phyloP scores from a whole-genome alignment of 371 early-diverging fungal genomes.

The Rhizopus delemar region DNA sequence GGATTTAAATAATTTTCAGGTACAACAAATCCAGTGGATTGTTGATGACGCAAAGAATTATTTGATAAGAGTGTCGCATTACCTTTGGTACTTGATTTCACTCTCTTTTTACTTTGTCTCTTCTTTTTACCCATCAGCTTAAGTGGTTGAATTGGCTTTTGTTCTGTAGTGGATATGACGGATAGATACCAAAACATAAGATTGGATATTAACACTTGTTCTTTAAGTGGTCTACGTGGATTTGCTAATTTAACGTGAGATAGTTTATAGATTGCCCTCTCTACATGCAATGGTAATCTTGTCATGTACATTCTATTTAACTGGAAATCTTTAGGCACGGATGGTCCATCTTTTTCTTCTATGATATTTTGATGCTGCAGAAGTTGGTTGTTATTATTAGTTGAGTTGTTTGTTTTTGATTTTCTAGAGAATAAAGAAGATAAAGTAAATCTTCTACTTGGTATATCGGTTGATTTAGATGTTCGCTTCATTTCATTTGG shows the following conservation, averaged over 20 bases:
- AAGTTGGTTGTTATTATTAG: too few species aligned
- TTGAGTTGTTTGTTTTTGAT: conserved; percentile 6
- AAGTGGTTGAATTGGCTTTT: conserved; percentile 13
- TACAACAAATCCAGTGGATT: conserved; percentile 47
- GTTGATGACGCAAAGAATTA: background rate
- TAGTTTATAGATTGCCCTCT: conserved; percentile 87
- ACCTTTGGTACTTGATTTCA: conserved; percentile 12
- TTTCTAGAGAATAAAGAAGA: conserved; percentile 33
- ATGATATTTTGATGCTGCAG: background rate
- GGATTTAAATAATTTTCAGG: conserved; percentile 44
- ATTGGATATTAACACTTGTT: conserved; percentile 94
- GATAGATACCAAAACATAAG: conserved; percentile 94
- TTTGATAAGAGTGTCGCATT: conserved; percentile 13
- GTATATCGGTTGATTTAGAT: conserved; percentile 7
- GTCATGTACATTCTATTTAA: conserved; percentile 58
- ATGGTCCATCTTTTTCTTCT: conserved; percentile 26
- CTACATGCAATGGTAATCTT: conserved; percentile 80
- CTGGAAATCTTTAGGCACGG: conserved; percentile 58
- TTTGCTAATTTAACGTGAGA: conserved; percentile 92
- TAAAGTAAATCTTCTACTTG: conserved; percentile 26
- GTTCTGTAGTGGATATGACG: conserved; percentile 51
- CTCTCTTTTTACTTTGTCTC: conserved; percentile 12
- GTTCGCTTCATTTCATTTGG: conserved; percentile 5
- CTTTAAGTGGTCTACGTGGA: conserved; percentile 81
- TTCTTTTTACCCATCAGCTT: conserved; percentile 21